Evolutionary conservation across 129 eudicot genomes (phyloP).

Genomic region (Tagetes patula): DNA sequence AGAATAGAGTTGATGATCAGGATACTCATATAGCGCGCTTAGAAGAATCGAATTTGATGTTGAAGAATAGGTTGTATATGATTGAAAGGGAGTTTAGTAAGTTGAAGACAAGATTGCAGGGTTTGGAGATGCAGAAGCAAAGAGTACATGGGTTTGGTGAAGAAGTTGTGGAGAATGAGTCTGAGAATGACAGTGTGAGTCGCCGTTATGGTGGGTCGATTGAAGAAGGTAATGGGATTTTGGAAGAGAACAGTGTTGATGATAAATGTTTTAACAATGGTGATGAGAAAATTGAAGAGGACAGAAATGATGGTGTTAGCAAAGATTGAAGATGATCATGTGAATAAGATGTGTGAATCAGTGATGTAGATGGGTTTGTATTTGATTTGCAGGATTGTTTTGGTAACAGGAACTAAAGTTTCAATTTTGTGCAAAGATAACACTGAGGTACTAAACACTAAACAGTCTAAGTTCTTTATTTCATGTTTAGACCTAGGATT

Average conservation of each 20-base stretch:
- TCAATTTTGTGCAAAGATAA: neutral
- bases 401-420: constrained; percentile 9
- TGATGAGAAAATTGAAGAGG: constrained; percentile 23
- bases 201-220: constrained; percentile 38
- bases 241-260: constrained; percentile 44
- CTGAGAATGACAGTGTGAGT: constrained; percentile 67
- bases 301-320: neutral
- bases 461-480: constrained; percentile 2
- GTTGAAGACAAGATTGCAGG: constrained; percentile 62
- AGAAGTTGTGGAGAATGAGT: constrained; percentile 69
- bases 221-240: constrained; percentile 42
- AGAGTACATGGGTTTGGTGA: constrained; percentile 43
- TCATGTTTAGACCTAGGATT: neutral
- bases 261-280: constrained; percentile 11
- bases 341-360: neutral
- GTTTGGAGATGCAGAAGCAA: constrained; percentile 56
- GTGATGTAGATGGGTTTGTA: constrained; percentile 2
- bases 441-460: neutral
- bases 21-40: constrained; percentile 71
- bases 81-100: constrained; percentile 85
- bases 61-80: constrained; percentile 71
- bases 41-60: constrained; percentile 75
- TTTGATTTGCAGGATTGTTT: constrained; percentile 3
- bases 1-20: constrained; percentile 89
- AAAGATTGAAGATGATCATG: constrained; percentile 10